Conservation (phyloP, 1,284 basidiomycete genomes). For the Tylopilus sp. region DNA sequence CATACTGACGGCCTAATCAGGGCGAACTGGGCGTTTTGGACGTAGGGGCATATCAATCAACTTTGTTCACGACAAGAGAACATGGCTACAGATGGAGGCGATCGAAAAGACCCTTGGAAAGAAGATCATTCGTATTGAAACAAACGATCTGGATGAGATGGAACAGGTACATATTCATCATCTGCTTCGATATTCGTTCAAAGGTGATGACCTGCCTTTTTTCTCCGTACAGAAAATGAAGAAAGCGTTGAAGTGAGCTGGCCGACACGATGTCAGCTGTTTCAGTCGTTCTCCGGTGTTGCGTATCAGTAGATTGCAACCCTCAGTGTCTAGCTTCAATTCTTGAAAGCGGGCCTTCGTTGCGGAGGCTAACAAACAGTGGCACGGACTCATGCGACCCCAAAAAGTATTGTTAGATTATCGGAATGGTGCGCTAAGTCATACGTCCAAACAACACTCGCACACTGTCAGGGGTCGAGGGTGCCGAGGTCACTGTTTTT, state of each 20-base stretch:
- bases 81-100: slow-evolving; percentile 80
- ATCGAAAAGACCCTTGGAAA: slow-evolving; percentile 77
- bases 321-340: not conserved
- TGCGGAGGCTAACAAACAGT: not conserved
- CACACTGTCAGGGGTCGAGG: too few relatives aligned
- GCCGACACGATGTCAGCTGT: not conserved
- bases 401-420: slow-evolving; percentile 3
- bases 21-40: slow-evolving; percentile 93
- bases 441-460: not conserved
- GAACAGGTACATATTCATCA: slow-evolving; percentile 58
- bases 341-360: not conserved
- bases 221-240: slow-evolving; percentile 60
- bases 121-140: slow-evolving; percentile 78
- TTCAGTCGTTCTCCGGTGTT: not conserved
- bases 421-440: not conserved
- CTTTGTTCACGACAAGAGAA: slow-evolving; percentile 86
- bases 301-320: not conserved
- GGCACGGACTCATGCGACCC: not conserved
- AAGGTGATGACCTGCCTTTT: slow-evolving; percentile 3
- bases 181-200: not conserved
- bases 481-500: too few relatives aligned
- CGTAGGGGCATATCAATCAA: slow-evolving; percentile 96
- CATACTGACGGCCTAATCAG: slow-evolving; percentile 39
- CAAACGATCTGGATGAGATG: slow-evolving; percentile 85
- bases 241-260: slow-evolving; percentile 61